These are phyloP conservation scores for Aspergillus awamori DNA, from an alignment of 2,329 filamentous ascomycete species.

Conservation along the genomic window DNA sequence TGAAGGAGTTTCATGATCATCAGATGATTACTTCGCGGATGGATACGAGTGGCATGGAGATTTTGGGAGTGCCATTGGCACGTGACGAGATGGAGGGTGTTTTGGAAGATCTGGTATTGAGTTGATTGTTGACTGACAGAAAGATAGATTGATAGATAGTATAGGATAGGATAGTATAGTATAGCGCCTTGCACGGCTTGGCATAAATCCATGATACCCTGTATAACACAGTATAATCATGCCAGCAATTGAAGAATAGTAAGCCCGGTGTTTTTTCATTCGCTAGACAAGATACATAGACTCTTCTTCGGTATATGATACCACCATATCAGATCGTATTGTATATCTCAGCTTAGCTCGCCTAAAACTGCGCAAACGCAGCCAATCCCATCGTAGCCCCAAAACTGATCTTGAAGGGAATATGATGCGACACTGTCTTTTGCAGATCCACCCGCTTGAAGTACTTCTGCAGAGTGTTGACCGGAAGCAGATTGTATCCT, in stretches of 20 bases:
- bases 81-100: slow-evolving; percentile 88
- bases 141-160: neutral
- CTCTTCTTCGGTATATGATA: neutral
- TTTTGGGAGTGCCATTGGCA: slow-evolving; percentile 81
- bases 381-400: slow-evolving; percentile 49
- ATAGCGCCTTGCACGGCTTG: too few relatives aligned
- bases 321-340: neutral
- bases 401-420: slow-evolving; percentile 52
- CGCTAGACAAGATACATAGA: neutral
- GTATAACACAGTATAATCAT: slow-evolving; percentile 10
- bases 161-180: slow-evolving; percentile 9
- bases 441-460: slow-evolving; percentile 46
- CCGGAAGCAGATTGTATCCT: slow-evolving; percentile 50
- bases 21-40: slow-evolving; percentile 92
- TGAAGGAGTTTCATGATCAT: slow-evolving; percentile 98
- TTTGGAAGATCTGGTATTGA: slow-evolving; percentile 70
- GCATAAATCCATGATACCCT: slow-evolving; percentile 37
- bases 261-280: neutral
- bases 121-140: slow-evolving; percentile 21
- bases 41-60: slow-evolving; percentile 81
- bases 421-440: slow-evolving; percentile 41
- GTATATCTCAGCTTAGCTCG: neutral
- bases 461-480: slow-evolving; percentile 44
- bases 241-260: neutral
- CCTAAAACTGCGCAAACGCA: slow-evolving; percentile 48